Conservation (phyloP, 2,329 filamentous ascomycete species). For the Herpotrichia juniperi region DNA sequence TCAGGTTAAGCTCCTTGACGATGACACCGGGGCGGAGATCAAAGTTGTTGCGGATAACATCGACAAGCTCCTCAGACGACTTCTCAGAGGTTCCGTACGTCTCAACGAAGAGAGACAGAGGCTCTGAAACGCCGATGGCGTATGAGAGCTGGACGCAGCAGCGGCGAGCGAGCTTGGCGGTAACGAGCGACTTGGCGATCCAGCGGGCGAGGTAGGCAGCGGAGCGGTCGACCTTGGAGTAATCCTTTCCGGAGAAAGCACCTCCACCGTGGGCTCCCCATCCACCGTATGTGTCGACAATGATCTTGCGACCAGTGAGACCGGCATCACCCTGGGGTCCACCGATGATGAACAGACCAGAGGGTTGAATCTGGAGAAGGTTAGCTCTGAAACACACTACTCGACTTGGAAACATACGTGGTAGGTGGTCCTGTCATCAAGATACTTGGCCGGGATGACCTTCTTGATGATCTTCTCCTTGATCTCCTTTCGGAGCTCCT, state of each 20-base stretch:
- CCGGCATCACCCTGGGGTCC: conserved; percentile 98
- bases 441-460: conserved; percentile 89
- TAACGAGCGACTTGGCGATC: conserved; percentile 98
- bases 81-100: conserved; percentile 93
- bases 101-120: conserved; percentile 97
- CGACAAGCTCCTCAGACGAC: conserved; percentile 88
- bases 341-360: conserved; percentile 98
- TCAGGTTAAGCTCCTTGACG: conserved; percentile 93
- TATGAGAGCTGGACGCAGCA: conserved; percentile 97
- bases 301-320: conserved; percentile 98
- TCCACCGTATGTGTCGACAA: conserved; percentile 99
- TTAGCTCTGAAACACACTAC: conserved; percentile 15
- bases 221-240: conserved; percentile 99
- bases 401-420: conserved; percentile 66
- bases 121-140: conserved; percentile 98
- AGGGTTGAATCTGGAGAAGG: conserved; percentile 79
- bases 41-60: conserved; percentile 96
- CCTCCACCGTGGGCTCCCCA: conserved; percentile 99
- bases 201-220: conserved; percentile 97
- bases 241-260: conserved; percentile 99
- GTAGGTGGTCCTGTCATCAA: conserved; percentile 93
- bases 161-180: conserved; percentile 86
- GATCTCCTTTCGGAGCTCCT: conserved; percentile 92
- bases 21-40: conserved; percentile 98
- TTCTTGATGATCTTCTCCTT: conserved; percentile 96